A percentile compares a stretch with the other conserved stretches of the same genome.
Evolutionary conservation across 2,329 filamentous ascomycete species (phyloP).

Genomic region (Blumeriella jaapii): DNA sequence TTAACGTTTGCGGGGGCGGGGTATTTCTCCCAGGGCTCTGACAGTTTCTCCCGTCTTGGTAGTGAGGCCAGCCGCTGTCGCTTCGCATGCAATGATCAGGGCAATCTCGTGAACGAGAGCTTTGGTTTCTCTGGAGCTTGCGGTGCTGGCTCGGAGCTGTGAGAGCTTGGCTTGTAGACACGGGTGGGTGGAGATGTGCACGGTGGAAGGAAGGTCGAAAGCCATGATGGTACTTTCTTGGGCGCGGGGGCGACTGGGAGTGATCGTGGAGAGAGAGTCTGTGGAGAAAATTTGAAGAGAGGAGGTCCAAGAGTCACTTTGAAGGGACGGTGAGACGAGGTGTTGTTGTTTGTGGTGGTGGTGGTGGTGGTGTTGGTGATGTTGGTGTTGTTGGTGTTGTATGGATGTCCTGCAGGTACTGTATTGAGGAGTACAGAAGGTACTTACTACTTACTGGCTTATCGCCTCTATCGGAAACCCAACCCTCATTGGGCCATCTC

Average conservation of each 20-base stretch:
- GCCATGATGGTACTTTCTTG: conserved; percentile 16
- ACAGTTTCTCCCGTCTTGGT: conserved; percentile 52
- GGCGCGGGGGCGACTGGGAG: neutral
- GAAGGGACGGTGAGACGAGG: conserved; percentile 2
- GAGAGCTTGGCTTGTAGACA: conserved; percentile 82
- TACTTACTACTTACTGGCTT: too few species aligned
- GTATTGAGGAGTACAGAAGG: too few species aligned
- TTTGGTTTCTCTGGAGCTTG: conserved; percentile 66
- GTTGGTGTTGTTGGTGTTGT: too few species aligned
- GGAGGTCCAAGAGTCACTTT: neutral
- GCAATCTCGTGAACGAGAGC: conserved; percentile 76
- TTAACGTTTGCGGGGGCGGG: conserved; percentile 6
- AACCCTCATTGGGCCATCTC: too few species aligned
- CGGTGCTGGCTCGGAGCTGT: conserved; percentile 65
- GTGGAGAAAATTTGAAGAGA: neutral
- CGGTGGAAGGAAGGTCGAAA: conserved; percentile 41
- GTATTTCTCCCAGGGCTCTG: conserved; percentile 16
- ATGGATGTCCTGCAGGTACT: too few species aligned
- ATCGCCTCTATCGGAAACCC: too few species aligned
- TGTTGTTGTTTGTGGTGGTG: too few species aligned
- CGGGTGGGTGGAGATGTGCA: conserved; percentile 75
- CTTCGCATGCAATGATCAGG: conserved; percentile 72
- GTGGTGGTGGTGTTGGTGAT: too few species aligned
- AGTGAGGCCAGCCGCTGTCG: conserved; percentile 53
- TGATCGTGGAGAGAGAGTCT: neutral